These are phyloP conservation scores for Penicillium fimorum DNA, from an alignment of 495 filamentous ascomycete species.

Conservation along the genomic window DNA sequence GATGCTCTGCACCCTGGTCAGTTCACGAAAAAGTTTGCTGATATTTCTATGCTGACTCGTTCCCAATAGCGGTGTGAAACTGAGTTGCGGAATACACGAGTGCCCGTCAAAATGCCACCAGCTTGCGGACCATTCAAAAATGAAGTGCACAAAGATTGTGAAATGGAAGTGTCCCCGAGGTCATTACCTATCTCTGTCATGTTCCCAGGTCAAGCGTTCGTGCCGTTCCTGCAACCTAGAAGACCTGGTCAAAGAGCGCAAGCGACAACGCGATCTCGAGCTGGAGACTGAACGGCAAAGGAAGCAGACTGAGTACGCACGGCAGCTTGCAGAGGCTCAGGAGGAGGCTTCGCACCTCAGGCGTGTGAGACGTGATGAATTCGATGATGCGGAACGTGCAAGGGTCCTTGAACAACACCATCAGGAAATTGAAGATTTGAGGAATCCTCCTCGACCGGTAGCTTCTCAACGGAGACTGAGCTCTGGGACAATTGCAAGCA, in stretches of 20 bases:
- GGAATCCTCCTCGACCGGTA: neutral
- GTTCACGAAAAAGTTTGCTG: conserved; percentile 12
- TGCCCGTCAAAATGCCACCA: conserved; percentile 66
- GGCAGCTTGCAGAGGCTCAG: conserved; percentile 52
- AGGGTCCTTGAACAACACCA: conserved; percentile 46
- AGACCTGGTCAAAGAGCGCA: conserved; percentile 34
- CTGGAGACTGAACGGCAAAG: conserved; percentile 52
- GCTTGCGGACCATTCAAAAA: conserved; percentile 63
- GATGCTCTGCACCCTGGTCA: conserved; percentile 67
- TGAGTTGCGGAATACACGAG: conserved; percentile 61
- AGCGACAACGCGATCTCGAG: conserved; percentile 49
- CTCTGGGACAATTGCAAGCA: too few relatives aligned
- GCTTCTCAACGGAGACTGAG: neutral
- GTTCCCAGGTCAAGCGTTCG: conserved; percentile 24
- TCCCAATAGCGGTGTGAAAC: conserved; percentile 44
- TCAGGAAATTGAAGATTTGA: conserved; percentile 36
- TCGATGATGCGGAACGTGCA: conserved; percentile 44
- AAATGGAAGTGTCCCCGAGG: conserved; percentile 49
- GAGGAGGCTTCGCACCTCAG: conserved; percentile 56
- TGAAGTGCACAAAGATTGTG: conserved; percentile 51
- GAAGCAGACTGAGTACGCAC: conserved; percentile 50
- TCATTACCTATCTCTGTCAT: conserved; percentile 47
- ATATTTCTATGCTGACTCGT: conserved; percentile 1
- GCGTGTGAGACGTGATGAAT: conserved; percentile 45
- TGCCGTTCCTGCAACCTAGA: conserved; percentile 49